Conservation (phyloP, 768 basidiomycete genomes). For the Glaciozyma antarctica region DNA sequence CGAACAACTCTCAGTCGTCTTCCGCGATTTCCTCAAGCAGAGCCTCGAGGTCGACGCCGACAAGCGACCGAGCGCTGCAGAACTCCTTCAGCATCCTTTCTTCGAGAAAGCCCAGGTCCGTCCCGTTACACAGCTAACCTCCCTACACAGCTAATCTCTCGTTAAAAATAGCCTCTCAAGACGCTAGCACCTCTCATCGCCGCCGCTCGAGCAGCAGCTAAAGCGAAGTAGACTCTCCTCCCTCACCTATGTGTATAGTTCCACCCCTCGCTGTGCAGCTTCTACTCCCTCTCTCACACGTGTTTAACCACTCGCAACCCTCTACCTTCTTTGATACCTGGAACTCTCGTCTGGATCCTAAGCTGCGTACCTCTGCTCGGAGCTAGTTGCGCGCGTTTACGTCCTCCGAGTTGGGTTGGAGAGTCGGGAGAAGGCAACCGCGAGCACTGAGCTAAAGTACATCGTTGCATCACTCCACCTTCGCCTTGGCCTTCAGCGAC, state of each 20-base stretch:
- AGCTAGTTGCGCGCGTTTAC: too few species aligned
- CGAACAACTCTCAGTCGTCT: constrained; percentile 59
- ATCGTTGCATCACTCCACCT: background rate
- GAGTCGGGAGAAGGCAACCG: too few species aligned
- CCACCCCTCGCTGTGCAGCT: too few species aligned
- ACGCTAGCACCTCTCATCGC: constrained; percentile 24
- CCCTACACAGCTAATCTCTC: background rate
- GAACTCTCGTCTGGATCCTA: too few species aligned
- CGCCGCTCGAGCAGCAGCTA: constrained; percentile 11
- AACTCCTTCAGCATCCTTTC: constrained; percentile 59
- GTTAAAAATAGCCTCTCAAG: constrained; percentile 8
- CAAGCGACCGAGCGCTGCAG: constrained; percentile 75
- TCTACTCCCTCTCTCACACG: too few species aligned
- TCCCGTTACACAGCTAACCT: background rate
- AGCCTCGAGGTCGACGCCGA: constrained; percentile 91
- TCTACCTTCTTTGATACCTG: too few species aligned
- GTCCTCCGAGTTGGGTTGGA: too few species aligned
- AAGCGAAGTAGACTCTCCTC: constrained; percentile 1
- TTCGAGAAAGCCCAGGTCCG: constrained; percentile 50
- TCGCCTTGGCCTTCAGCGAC: constrained; percentile 8
- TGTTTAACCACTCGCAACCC: too few species aligned
- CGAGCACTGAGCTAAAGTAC: too few species aligned
- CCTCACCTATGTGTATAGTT: too few species aligned
- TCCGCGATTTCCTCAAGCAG: constrained; percentile 80
- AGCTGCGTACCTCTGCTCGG: too few species aligned